Evolutionary conservation across 495 filamentous ascomycete species (phyloP), one percentile per base, ranked within the genome.

Genomic region (Penicillium antarcticum): DNA sequence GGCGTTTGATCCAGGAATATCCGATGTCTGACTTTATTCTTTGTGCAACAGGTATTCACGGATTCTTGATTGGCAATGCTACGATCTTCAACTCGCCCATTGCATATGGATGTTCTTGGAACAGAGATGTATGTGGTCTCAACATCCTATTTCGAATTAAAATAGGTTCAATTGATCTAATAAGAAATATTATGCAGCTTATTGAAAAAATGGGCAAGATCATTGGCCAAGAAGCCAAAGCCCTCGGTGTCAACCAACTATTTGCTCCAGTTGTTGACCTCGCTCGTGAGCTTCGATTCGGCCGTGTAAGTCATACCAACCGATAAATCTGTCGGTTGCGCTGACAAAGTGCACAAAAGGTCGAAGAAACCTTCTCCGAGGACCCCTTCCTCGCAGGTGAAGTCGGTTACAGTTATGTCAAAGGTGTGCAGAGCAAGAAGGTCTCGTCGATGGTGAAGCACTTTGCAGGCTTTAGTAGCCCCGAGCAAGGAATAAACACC

Each of bases 61-160:
- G 85, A 0, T 86, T 88, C 45, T 62, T 88, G 41, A 75, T 85
- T 40, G 80, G 76, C 16, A 87, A 88, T 68, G 85, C 85, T 11
- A 87, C 85, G 0, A 87, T 89, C 42, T 88, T 86, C 75, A 87
- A 88, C 58, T 86, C 82, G 4, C 84, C 85, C 0, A 88, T 89
- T 62, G 84, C 70, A 16, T 79, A 86, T 56, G 84, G 80, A 14
- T 86, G 82, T 61, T 83, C 85, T 4, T 87, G 78, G 57, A 84
- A 88, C 46, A 76, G 74, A 2, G 70, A 70, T 21, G 70, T 72
- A 53, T 44, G 54, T 49, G 1, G n/a, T 19, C 18, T 2, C 13
- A 37, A 14, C 13, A 21, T 11, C 4, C 13, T 11, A 21, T 9
- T 12, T 17, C 12, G 35, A 5, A 37, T 3, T 13, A 21, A 24